Evolutionary conservation across 805 yeast species (phyloP).

Genomic region (Zygotorulaspora chibaensis): DNA sequence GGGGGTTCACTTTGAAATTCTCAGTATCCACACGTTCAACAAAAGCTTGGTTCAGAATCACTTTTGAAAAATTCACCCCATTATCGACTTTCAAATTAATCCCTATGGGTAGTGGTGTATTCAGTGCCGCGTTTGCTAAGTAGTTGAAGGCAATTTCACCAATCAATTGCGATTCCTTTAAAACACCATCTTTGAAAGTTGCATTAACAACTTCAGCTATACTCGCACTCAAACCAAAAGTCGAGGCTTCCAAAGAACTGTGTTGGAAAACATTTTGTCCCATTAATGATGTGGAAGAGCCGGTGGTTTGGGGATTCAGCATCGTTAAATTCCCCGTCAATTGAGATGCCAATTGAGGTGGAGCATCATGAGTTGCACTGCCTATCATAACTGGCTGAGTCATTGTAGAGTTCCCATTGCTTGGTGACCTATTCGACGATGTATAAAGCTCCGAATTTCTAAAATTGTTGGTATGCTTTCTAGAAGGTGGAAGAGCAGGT

Average conservation of each 20-base stretch:
- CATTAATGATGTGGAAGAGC: slow-evolving; percentile 35
- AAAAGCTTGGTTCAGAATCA: slow-evolving; percentile 50
- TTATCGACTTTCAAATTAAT: slow-evolving; percentile 42
- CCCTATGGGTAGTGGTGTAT: slow-evolving; percentile 38
- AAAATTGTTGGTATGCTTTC: slow-evolving; percentile 37
- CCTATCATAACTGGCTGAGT: slow-evolving; percentile 5
- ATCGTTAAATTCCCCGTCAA: slow-evolving; percentile 32
- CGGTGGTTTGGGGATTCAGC: slow-evolving; percentile 43
- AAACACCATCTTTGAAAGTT: slow-evolving; percentile 61
- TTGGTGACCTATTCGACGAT: slow-evolving; percentile 15
- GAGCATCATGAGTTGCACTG: slow-evolving; percentile 1
- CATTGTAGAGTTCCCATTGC: slow-evolving; percentile 1
- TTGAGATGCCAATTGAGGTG: slow-evolving; percentile 20
- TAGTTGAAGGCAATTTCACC: slow-evolving; percentile 88
- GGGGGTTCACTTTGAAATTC: slow-evolving; percentile 46
- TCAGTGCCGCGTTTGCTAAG: slow-evolving; percentile 33
- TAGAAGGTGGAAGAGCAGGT: slow-evolving; percentile 57
- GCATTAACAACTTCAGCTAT: slow-evolving; percentile 84
- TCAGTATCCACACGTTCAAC: slow-evolving; percentile 45
- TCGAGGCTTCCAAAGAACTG: slow-evolving; percentile 38
- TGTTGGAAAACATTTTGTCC: slow-evolving; percentile 42
- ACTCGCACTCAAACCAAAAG: slow-evolving; percentile 73
- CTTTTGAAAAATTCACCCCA: slow-evolving; percentile 40
- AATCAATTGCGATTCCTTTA: slow-evolving; percentile 55
- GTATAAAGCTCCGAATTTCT: slow-evolving; percentile 35